These are phyloP conservation scores for Colletotrichum ledebouriae DNA, from an alignment of 2,329 filamentous ascomycete species.

Conservation along the genomic window DNA sequence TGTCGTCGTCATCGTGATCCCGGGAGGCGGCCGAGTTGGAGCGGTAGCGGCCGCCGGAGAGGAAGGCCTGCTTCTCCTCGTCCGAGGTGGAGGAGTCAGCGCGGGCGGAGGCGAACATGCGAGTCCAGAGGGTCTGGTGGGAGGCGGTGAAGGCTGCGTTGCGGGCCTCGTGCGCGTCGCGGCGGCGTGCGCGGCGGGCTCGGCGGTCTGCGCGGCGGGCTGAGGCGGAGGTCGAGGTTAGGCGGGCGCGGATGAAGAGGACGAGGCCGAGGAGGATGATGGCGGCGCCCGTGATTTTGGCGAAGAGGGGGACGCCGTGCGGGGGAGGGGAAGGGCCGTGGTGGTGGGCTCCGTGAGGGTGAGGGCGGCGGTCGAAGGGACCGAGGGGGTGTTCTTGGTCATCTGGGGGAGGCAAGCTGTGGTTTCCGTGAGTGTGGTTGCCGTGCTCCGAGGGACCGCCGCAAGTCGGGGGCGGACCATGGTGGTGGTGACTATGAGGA, in stretches of 20 bases:
- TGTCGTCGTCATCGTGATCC: slow-evolving; percentile 34
- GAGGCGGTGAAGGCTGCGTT: slow-evolving; percentile 43
- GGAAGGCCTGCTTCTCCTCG: slow-evolving; percentile 55
- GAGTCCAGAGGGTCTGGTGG: slow-evolving; percentile 46
- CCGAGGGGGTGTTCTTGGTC: slow-evolving; percentile 23
- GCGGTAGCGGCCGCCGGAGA: slow-evolving; percentile 43
- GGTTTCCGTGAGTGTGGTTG: slow-evolving; percentile 48
- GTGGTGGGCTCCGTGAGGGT: slow-evolving; percentile 11
- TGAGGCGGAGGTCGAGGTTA: slow-evolving; percentile 11
- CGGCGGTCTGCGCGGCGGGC: slow-evolving; percentile 44
- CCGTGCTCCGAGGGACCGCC: slow-evolving; percentile 43
- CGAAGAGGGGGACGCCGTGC: slow-evolving; percentile 44
- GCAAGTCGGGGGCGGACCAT: slow-evolving; percentile 38
- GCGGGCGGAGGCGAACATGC: slow-evolving; percentile 49
- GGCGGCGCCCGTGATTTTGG: slow-evolving; percentile 45
- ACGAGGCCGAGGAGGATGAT: slow-evolving; percentile 47
- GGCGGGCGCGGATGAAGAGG: slow-evolving; percentile 46
- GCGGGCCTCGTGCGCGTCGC: slow-evolving; percentile 45
- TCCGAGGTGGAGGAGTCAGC: slow-evolving; percentile 47
- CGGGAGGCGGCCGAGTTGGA: slow-evolving; percentile 20
- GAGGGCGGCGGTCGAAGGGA: slow-evolving; percentile 10
- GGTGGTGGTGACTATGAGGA: slow-evolving; percentile 6
- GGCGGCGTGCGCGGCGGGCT: slow-evolving; percentile 45
- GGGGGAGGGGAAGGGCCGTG: slow-evolving; percentile 29
- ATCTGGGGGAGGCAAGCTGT: slow-evolving; percentile 42